Conservation (phyloP, 352 stramenopile species). For the Phytophthora lateralis region DNA sequence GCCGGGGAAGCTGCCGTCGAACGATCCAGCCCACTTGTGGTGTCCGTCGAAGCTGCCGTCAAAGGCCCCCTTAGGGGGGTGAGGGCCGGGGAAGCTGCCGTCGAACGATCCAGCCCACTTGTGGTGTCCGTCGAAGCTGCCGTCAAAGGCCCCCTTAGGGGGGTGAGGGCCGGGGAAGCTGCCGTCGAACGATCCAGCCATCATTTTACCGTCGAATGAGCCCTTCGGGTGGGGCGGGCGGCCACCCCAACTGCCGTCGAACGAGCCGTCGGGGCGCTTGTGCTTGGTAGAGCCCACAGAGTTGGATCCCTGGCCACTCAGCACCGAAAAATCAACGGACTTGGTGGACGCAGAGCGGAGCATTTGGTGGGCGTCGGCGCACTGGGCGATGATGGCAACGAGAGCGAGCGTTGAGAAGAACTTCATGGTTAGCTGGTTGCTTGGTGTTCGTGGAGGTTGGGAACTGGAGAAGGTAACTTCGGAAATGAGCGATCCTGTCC, state of each 20-base stretch:
- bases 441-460: slow-evolving; percentile 3
- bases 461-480: slow-evolving; percentile 19
- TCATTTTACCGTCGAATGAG: slow-evolving; percentile 21
- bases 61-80: slow-evolving; percentile 3
- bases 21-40: slow-evolving; percentile 11
- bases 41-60: slow-evolving; percentile 10
- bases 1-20: slow-evolving; percentile 13
- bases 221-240: slow-evolving; percentile 20
- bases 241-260: slow-evolving; percentile 8
- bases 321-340: slow-evolving; percentile 17
- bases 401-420: slow-evolving; percentile 26
- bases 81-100: slow-evolving; percentile 10
- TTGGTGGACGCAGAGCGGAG: slow-evolving; percentile 21
- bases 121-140: slow-evolving; percentile 7
- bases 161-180: slow-evolving; percentile 2
- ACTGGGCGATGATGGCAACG: slow-evolving; percentile 21
- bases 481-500: slow-evolving; percentile 15
- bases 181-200: slow-evolving; percentile 16
- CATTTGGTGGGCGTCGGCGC: slow-evolving; percentile 27
- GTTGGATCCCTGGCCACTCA: slow-evolving; percentile 10
- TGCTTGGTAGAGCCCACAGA: slow-evolving; percentile 12
- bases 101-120: slow-evolving; percentile 15
- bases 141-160: slow-evolving; percentile 8
- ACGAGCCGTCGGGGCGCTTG: slow-evolving; percentile 15
- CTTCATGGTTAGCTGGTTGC: slow-evolving; percentile 21